Evolutionary conservation across 1,284 basidiomycete genomes (phyloP).

Genomic region (Apiotrichum siamense): DNA sequence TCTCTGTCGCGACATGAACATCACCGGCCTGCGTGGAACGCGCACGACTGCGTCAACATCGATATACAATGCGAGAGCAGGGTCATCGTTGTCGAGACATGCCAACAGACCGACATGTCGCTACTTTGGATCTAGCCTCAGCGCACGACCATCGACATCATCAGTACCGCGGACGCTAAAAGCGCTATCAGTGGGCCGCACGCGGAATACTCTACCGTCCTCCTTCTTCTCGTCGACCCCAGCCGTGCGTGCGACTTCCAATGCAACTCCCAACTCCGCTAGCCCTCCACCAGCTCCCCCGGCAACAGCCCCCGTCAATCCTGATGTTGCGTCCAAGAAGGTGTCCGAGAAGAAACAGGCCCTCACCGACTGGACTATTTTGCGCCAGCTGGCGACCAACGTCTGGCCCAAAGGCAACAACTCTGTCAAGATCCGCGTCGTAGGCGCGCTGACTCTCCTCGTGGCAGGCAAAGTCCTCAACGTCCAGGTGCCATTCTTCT

Average conservation of each 20-base stretch:
- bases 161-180: too few relatives aligned
- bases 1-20: background rate
- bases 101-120: too few relatives aligned
- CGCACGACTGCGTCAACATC: background rate
- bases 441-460: constrained; percentile 74
- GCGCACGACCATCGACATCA: too few relatives aligned
- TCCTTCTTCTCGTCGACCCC: constrained; percentile 1
- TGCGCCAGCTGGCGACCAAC: constrained; percentile 53
- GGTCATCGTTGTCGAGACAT: background rate
- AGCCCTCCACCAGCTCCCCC: background rate
- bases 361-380: constrained; percentile 52
- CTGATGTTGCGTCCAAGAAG: constrained; percentile 8
- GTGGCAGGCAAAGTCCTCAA: constrained; percentile 90
- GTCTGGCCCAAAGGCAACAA: constrained; percentile 56
- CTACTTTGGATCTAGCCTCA: too few relatives aligned
- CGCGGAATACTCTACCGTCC: too few relatives aligned
- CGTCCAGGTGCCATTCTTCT: constrained; percentile 93
- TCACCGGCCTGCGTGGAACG: background rate
- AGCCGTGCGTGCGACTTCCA: background rate
- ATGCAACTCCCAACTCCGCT: background rate
- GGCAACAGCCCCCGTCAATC: constrained; percentile 4
- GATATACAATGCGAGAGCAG: background rate
- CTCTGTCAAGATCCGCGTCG: constrained; percentile 61
- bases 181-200: too few relatives aligned
- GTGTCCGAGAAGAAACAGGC: constrained; percentile 25